A percentile compares a stretch with the other conserved stretches of the same genome.
Conservation (phyloP, 2,329 filamentous ascomycete genomes). For the Sclerotinia borealis region DNA sequence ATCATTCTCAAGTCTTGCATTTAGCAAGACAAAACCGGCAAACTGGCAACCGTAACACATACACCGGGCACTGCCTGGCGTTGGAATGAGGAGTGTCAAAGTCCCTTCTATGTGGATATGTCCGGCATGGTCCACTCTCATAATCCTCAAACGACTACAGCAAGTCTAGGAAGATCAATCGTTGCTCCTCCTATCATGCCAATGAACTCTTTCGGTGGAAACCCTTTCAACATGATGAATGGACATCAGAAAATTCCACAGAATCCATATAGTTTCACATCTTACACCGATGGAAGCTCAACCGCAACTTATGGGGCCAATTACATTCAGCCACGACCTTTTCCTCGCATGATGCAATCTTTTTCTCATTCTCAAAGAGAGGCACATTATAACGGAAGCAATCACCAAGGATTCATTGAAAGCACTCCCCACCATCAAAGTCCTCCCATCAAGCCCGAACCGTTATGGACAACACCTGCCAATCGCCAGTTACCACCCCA, state of each 20-base stretch:
- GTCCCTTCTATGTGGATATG: slow-evolving; percentile 38
- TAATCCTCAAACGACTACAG: slow-evolving; percentile 38
- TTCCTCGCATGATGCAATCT: slow-evolving; percentile 30
- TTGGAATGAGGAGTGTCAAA: slow-evolving; percentile 41
- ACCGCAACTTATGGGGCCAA: slow-evolving; percentile 29
- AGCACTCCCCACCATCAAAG: slow-evolving; percentile 32
- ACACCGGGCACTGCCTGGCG: slow-evolving; percentile 47
- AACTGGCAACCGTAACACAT: slow-evolving; percentile 45
- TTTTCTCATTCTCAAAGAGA: slow-evolving; percentile 15
- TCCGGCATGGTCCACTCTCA: slow-evolving; percentile 42
- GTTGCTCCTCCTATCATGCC: slow-evolving; percentile 45
- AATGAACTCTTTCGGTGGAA: slow-evolving; percentile 35
- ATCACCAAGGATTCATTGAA: slow-evolving; percentile 30
- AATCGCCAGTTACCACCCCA: background rate
- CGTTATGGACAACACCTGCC: slow-evolving; percentile 19
- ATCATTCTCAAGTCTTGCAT: slow-evolving; percentile 26
- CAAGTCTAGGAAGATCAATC: slow-evolving; percentile 39
- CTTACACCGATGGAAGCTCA: slow-evolving; percentile 30
- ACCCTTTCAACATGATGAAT: slow-evolving; percentile 38
- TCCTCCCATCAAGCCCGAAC: slow-evolving; percentile 35
- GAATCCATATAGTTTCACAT: slow-evolving; percentile 38
- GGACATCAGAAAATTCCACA: slow-evolving; percentile 31
- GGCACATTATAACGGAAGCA: slow-evolving; percentile 30
- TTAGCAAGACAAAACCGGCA: slow-evolving; percentile 33
- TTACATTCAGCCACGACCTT: slow-evolving; percentile 29